Conservation (phyloP, 73 alveolate genomes). For the Tetrahymena malaccensis region DNA sequence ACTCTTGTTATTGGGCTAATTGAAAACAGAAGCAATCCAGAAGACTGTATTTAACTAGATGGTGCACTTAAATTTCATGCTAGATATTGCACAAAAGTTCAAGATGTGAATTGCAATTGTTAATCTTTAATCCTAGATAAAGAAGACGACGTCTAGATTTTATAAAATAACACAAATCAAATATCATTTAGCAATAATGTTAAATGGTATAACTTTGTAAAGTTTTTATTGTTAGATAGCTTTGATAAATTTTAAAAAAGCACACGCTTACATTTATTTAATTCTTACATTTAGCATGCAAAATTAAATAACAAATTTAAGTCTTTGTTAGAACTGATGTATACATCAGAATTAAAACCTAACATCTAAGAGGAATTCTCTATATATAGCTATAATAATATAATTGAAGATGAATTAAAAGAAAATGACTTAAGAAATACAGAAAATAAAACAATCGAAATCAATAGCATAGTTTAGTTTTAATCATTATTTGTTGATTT, state of each 20-base stretch:
- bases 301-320: conserved; percentile 36
- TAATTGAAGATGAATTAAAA: conserved; percentile 34
- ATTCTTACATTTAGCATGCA: conserved; percentile 31
- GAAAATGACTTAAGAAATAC: conserved; percentile 29
- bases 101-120: conserved; percentile 18
- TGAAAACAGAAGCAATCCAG: conserved; percentile 17
- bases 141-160: conserved; percentile 7
- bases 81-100: conserved; percentile 13
- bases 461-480: conserved; percentile 23
- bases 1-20: conserved; percentile 7
- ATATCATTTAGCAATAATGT: neutral
- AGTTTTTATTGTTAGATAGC: conserved; percentile 8
- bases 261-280: conserved; percentile 28
- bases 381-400: conserved; percentile 32
- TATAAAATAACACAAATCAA: neutral
- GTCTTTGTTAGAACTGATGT: conserved; percentile 38
- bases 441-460: conserved; percentile 30
- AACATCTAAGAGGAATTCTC: conserved; percentile 32
- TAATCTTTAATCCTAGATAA: conserved; percentile 1
- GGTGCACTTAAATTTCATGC: conserved; percentile 36
- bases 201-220: conserved; percentile 32
- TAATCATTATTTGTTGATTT: conserved; percentile 11
- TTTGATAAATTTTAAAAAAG: conserved; percentile 23
- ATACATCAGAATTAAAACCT: conserved; percentile 37
- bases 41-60: conserved; percentile 13